These are phyloP conservation scores for Aphanomyces stellatus DNA, from an alignment of 352 stramenopile genomes.

Conservation along the genomic window DNA sequence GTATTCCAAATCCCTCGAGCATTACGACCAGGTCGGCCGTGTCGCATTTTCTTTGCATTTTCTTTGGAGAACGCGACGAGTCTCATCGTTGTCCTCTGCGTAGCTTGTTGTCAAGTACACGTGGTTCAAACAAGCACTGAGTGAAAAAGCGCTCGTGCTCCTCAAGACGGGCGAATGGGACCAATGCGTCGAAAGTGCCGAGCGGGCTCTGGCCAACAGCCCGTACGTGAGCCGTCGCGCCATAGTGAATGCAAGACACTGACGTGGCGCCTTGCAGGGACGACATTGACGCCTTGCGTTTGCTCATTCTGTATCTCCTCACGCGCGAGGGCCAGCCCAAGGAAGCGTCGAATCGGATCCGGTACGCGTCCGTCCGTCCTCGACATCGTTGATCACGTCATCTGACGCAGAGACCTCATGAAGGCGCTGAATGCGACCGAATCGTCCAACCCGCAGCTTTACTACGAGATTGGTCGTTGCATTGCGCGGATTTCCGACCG, in stretches of 20 bases:
- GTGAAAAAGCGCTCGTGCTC: slow-evolving; percentile 70
- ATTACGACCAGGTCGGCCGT: slow-evolving; percentile 38
- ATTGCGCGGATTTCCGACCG: slow-evolving; percentile 54
- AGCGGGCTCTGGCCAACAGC: slow-evolving; percentile 59
- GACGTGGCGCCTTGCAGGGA: background rate
- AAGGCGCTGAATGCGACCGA: slow-evolving; percentile 64
- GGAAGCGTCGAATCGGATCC: slow-evolving; percentile 46
- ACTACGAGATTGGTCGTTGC: slow-evolving; percentile 49
- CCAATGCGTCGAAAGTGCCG: slow-evolving; percentile 67
- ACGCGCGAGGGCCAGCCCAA: slow-evolving; percentile 48
- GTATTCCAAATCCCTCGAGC: slow-evolving; percentile 52
- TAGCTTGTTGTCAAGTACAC: slow-evolving; percentile 58
- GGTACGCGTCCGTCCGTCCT: slow-evolving; percentile 15
- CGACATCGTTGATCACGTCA: too few relatives aligned
- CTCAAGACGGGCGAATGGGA: slow-evolving; percentile 84
- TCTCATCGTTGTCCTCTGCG: background rate
- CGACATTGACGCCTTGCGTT: slow-evolving; percentile 63
- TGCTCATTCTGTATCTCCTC: slow-evolving; percentile 56
- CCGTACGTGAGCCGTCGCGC: slow-evolving; percentile 19
- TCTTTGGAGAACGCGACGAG: background rate
- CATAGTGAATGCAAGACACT: too few relatives aligned
- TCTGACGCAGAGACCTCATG: slow-evolving; percentile 36
- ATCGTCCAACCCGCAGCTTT: slow-evolving; percentile 58
- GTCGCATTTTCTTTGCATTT: background rate
- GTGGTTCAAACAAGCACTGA: slow-evolving; percentile 79